Evolutionary conservation across 2,329 filamentous ascomycete species (phyloP).

Genomic region (Fusarium stilboides): DNA sequence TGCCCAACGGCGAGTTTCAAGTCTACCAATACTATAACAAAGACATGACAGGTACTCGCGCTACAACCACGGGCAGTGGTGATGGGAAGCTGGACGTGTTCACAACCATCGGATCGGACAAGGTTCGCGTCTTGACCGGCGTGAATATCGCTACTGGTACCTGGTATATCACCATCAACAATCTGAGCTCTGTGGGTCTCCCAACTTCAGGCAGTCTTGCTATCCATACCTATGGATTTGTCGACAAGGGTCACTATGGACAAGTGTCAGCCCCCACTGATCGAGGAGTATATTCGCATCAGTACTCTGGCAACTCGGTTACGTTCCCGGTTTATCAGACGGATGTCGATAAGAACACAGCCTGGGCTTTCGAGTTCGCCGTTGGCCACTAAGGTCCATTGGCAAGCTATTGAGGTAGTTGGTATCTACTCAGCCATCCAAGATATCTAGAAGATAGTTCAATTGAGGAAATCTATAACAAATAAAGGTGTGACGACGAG

Average conservation of each 20-base stretch:
- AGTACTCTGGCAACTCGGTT: not conserved
- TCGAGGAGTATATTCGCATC: not conserved
- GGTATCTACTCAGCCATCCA: not conserved
- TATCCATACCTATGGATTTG: slow-evolving; percentile 7
- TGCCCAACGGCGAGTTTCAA: slow-evolving; percentile 9
- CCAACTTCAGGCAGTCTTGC: slow-evolving; percentile 4
- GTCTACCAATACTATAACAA: slow-evolving; percentile 12
- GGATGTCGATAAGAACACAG: slow-evolving; percentile 1
- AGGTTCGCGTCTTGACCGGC: slow-evolving; percentile 2
- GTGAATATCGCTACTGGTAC: slow-evolving; percentile 1
- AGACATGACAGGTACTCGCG: slow-evolving; percentile 6
- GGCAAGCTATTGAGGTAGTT: not conserved
- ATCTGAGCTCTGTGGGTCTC: not conserved
- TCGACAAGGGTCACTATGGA: slow-evolving; percentile 3
- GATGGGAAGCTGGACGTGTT: not conserved
- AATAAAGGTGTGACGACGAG: not conserved
- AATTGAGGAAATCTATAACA: not conserved
- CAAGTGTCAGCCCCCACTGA: not conserved
- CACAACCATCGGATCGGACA: not conserved
- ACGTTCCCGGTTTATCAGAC: slow-evolving; percentile 2
- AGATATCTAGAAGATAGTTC: not conserved
- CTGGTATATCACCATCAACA: slow-evolving; percentile 2
- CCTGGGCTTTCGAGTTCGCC: slow-evolving; percentile 7
- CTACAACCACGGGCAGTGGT: not conserved
- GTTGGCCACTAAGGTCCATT: not conserved